Conservation (phyloP, 225 moss, liverwort and hornwort species). For the Bryum argenteum region DNA sequence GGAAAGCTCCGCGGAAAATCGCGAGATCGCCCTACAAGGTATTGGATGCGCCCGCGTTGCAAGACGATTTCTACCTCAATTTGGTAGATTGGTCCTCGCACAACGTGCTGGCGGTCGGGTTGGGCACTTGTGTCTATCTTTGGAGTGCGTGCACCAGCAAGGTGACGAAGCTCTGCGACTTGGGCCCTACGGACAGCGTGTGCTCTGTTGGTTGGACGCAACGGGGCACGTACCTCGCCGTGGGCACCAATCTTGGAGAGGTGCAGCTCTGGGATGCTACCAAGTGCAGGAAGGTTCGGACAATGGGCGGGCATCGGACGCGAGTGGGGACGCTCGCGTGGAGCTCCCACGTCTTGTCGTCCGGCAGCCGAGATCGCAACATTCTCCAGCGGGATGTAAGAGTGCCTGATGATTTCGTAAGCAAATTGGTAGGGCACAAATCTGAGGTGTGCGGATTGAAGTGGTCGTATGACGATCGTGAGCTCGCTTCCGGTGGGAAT, state of each 20-base stretch:
- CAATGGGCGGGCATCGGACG: constrained; percentile 91
- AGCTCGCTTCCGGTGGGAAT: constrained; percentile 98
- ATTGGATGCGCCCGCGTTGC: constrained; percentile 96
- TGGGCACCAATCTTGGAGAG: constrained; percentile 91
- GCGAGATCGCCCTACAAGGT: constrained; percentile 99
- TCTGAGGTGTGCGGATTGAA: constrained; percentile 98
- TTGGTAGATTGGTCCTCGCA: constrained; percentile 99
- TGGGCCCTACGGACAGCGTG: constrained; percentile 80
- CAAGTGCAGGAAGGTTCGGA: constrained; percentile 78
- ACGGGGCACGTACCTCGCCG: constrained; percentile 88
- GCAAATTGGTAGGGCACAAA: constrained; percentile 87
- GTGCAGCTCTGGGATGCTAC: constrained; percentile 99
- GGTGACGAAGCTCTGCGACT: constrained; percentile 95
- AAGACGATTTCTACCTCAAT: constrained; percentile 98
- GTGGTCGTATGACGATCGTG: constrained; percentile 98
- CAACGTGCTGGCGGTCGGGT: constrained; percentile 91
- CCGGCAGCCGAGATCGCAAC: constrained; percentile 92
- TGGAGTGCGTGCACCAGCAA: constrained; percentile 99
- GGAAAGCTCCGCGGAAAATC: constrained; percentile 88
- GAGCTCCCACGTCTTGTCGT: constrained; percentile 89
- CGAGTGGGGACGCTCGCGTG: constrained; percentile 93
- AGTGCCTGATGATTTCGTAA: constrained; percentile 82
- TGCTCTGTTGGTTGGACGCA: constrained; percentile 98
- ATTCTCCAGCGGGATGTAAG: constrained; percentile 93
- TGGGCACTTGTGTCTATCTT: constrained; percentile 95